Evolutionary conservation across 148 eudicot species (phyloP).

Genomic region (Cornus suecica): DNA sequence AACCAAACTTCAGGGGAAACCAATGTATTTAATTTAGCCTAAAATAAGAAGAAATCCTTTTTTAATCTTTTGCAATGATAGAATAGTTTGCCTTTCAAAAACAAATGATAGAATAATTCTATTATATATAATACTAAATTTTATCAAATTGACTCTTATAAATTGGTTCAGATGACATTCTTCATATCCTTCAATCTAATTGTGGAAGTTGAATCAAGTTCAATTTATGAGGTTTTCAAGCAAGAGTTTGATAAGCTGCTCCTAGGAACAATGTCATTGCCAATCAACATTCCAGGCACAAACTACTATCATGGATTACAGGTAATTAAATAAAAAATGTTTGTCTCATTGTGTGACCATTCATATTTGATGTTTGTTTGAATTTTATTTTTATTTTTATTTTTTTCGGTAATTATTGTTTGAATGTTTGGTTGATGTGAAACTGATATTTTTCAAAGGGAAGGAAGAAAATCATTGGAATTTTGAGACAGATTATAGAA

Average conservation of each 20-base stretch:
- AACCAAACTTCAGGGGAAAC: too few species aligned
- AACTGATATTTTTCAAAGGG: conserved; percentile 32
- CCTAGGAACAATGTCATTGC: conserved; percentile 60
- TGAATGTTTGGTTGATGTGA: not conserved
- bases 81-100: too few species aligned
- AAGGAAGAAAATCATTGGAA: conserved; percentile 45
- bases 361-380: too few species aligned
- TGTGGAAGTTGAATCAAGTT: conserved; percentile 35
- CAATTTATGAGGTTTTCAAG: conserved; percentile 39
- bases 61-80: too few species aligned
- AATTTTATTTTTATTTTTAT: too few species aligned
- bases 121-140: too few species aligned
- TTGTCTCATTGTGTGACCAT: too few species aligned
- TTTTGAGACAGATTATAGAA: conserved; percentile 43
- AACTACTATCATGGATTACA: conserved; percentile 52
- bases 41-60: too few species aligned
- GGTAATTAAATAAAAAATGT: conserved; percentile 24
- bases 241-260: conserved; percentile 51
- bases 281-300: conserved; percentile 72
- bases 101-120: too few species aligned
- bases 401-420: too few species aligned
- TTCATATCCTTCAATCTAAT: conserved; percentile 41
- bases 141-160: too few species aligned
- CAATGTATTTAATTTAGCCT: too few species aligned
- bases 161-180: conserved; percentile 10